Evolutionary conservation across 495 filamentous ascomycete genomes (phyloP).

Genomic region (Tuber brumale): DNA sequence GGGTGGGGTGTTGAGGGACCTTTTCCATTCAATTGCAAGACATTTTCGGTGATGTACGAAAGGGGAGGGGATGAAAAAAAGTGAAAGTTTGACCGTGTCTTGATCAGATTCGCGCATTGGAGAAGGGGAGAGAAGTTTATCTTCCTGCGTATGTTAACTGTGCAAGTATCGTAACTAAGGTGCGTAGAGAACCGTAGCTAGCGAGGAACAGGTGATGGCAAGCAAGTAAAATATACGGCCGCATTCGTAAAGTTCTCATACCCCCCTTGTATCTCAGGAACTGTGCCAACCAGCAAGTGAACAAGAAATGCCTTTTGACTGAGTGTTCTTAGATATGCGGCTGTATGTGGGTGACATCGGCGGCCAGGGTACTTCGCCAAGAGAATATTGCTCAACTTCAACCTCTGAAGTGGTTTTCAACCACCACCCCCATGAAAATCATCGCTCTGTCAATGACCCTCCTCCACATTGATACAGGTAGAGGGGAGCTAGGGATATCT

Average conservation of each 20-base stretch:
- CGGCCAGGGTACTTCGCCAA: background rate
- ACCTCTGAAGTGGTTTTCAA: background rate
- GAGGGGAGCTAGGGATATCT: background rate
- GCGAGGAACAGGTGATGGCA: too few species aligned
- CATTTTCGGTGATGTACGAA: constrained; percentile 2
- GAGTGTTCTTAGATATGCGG: too few species aligned
- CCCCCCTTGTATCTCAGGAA: too few species aligned
- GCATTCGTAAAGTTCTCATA: too few species aligned
- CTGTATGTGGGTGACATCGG: background rate
- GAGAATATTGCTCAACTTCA: background rate
- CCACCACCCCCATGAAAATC: background rate
- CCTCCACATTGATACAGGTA: background rate
- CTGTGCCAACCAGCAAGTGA: too few species aligned
- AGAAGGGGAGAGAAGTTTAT: background rate
- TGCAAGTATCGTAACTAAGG: background rate
- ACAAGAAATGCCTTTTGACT: too few species aligned
- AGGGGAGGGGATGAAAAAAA: background rate
- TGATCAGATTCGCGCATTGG: background rate
- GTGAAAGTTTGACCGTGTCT: background rate
- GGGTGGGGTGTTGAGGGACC: background rate
- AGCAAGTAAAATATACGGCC: too few species aligned
- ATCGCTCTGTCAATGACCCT: background rate
- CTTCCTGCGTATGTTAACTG: background rate
- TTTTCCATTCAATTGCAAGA: background rate
- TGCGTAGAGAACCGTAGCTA: too few species aligned